Base-by-base conservation (phyloP, 2,329 filamentous ascomycete species). In the Fusarium irregulare region DNA sequence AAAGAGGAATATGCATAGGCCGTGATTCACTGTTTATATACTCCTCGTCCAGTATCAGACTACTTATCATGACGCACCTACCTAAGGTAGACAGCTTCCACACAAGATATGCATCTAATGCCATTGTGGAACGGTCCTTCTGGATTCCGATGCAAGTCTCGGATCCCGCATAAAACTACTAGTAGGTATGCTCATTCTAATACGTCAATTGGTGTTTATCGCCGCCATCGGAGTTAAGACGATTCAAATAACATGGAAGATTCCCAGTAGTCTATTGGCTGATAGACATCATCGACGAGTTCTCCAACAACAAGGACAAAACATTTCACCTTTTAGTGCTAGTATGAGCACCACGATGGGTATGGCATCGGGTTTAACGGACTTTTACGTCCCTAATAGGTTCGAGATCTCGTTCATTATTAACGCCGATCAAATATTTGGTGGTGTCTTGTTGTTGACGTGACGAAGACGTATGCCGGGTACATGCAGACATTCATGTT, bases 81-180 rank as follows among this genome's bases (percentile, higher is more conserved):
- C 6, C 21, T 23, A 12, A n/a, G 28, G 11, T 32, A 41, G 49
- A 23, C 37, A 64, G n/a, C 40, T 34, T 37, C 23, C 16, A 58
- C 50, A 49, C 28, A 40, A 13, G 14, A 12, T 18, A 20, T 32
- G 9, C 27, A 53, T 28, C 7, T 9, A n/a, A 27, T 12, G 23
- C 3, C 28, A 14, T 44, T 42, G n/a, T 32, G 50, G 51, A 30
- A 59, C 13, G 61, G 11, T 50, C 60, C 60, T 64, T 59, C 60
- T 51, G 27, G n/a, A 20, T 11, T 42, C 14, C 10, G 21, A 49
- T 23, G 42, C 23, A 56, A 21, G 16, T 25, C 9, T 63, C 23
- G 42, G 49, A 16, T 21, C 20, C 20, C 25, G 42, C 14, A 28
- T 18, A 3, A n/a, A 12, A 28, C 3, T 16, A 34, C 32, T 34